Percentiles rank a stretch among this genome's conserved stretches.
These are phyloP conservation scores for Fusarium sp. DNA, from an alignment of 2,329 filamentous ascomycete species.

Conservation along the genomic window DNA sequence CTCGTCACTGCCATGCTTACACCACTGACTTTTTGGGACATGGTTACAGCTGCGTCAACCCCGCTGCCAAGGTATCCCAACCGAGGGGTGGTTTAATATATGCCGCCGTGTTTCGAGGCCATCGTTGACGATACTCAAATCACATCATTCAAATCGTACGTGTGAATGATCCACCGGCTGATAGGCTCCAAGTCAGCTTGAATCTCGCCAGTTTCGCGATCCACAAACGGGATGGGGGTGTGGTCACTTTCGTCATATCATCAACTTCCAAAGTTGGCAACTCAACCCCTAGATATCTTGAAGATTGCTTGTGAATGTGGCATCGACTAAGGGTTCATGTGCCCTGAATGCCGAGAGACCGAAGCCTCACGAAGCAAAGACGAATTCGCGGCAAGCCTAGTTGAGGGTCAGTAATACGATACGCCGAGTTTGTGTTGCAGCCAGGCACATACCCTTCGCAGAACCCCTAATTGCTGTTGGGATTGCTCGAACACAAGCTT, in stretches of 20 bases:
- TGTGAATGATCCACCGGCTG: slow-evolving; percentile 41
- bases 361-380: slow-evolving; percentile 38
- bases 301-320: slow-evolving; percentile 38
- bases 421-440: not conserved
- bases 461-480: slow-evolving; percentile 75
- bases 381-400: slow-evolving; percentile 55
- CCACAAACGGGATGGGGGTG: slow-evolving; percentile 31
- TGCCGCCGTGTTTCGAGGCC: slow-evolving; percentile 43
- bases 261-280: slow-evolving; percentile 35
- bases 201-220: slow-evolving; percentile 30
- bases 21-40: slow-evolving; percentile 39
- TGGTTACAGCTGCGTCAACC: slow-evolving; percentile 25
- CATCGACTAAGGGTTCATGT: slow-evolving; percentile 41
- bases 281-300: slow-evolving; percentile 21
- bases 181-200: slow-evolving; percentile 36
- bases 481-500: slow-evolving; percentile 86
- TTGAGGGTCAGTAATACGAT: slow-evolving; percentile 30
- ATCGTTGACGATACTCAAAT: slow-evolving; percentile 41
- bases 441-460: slow-evolving; percentile 66
- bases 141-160: slow-evolving; percentile 42
- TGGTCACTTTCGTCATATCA: slow-evolving; percentile 31
- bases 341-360: slow-evolving; percentile 36
- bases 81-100: slow-evolving; percentile 39
- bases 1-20: slow-evolving; percentile 34
- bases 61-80: slow-evolving; percentile 37